Evolutionary conservation across 2,329 filamentous ascomycete genomes (phyloP), one percentile per base, ranked within the genome.

Genomic region (Rugonectria rugulosa): DNA sequence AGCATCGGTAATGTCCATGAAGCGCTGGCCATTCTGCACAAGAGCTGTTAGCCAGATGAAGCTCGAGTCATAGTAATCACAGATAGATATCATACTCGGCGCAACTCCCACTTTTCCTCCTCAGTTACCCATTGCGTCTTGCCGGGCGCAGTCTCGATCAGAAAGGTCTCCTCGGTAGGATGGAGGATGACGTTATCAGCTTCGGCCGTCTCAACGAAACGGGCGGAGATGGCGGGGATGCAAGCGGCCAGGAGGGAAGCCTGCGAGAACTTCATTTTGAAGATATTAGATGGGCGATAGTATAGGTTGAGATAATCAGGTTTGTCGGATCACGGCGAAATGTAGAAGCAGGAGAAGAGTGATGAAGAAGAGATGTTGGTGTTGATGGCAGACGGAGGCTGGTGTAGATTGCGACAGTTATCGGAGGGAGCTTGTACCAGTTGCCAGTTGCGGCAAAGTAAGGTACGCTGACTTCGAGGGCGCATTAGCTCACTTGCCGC

Each of bases 1-100:
- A 52, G 87, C 85, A 36, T 91, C 83, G 57, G 95, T 97, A 69
- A 98, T 93, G 76, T 98, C 94, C 83, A 98, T 96, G 81, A 98
- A 98, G 68, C 88, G 90, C 64, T 88, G 82, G 68, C 92, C 92
- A 71, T 90, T 83, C 91, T 96, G 40, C 17, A 12, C 21, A 17
- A 66, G 32, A n/a, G 3, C 14, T 4, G 41, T 59, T 44, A 69
- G 61, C 20, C 46, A 27, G 6, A 8, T 4, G 5, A 3, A 11
- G 11, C 29, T 9, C n/a, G 14, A 36, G 6, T 36, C 14, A 5
- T 1, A 17, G 11, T 5, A 8, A 6, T 7, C 9, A 44, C 14
- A 17, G 10, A 15, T 20, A 12, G 6, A 38, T 5, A 48, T 37
- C 11, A 21, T 82, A 96, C 92, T 65, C 92, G 83, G 69, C 90